A percentile compares a stretch with the other conserved stretches of the same genome.
Evolutionary conservation across 345 rosid species (phyloP).

Genomic region (Cardamine chenopodiifolia): DNA sequence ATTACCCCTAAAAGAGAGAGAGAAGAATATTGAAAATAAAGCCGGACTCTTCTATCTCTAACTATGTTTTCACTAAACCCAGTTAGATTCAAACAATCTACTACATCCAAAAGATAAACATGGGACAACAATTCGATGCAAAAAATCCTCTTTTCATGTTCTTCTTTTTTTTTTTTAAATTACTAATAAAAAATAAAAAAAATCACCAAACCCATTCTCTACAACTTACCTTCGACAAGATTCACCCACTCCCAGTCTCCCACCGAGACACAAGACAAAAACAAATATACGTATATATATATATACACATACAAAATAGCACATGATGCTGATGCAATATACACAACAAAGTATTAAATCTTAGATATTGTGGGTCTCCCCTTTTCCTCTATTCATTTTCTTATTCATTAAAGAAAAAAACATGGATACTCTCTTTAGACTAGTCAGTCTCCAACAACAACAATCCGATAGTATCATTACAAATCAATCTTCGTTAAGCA

Average conservation of each 20-base stretch:
- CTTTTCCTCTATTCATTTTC: slow-evolving; percentile 30
- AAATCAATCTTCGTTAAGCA: slow-evolving; percentile 76
- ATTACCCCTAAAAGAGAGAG: slow-evolving; percentile 1
- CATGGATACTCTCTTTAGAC: slow-evolving; percentile 94
- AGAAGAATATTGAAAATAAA: neutral
- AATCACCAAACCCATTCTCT: slow-evolving; percentile 37
- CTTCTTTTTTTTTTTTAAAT: neutral
- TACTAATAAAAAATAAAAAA: slow-evolving; percentile 27
- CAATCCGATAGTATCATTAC: slow-evolving; percentile 66
- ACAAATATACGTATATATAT: neutral
- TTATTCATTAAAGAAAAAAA: slow-evolving; percentile 33
- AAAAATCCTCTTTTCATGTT: slow-evolving; percentile 30
- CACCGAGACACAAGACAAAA: slow-evolving; percentile 25
- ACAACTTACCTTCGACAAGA: slow-evolving; percentile 32
- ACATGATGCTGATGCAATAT: slow-evolving; percentile 43
- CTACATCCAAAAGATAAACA: slow-evolving; percentile 34
- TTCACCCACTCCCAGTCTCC: slow-evolving; percentile 47
- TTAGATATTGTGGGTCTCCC: slow-evolving; percentile 67
- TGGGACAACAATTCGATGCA: slow-evolving; percentile 33
- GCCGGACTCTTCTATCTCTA: slow-evolving; percentile 11
- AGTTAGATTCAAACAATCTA: slow-evolving; percentile 36
- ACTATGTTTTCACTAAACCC: slow-evolving; percentile 40
- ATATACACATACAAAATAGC: slow-evolving; percentile 30
- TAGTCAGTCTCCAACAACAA: slow-evolving; percentile 70
- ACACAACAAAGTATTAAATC: slow-evolving; percentile 41